Conservation (phyloP, 805 yeast species). For the Barnettozyma botsteinii region DNA sequence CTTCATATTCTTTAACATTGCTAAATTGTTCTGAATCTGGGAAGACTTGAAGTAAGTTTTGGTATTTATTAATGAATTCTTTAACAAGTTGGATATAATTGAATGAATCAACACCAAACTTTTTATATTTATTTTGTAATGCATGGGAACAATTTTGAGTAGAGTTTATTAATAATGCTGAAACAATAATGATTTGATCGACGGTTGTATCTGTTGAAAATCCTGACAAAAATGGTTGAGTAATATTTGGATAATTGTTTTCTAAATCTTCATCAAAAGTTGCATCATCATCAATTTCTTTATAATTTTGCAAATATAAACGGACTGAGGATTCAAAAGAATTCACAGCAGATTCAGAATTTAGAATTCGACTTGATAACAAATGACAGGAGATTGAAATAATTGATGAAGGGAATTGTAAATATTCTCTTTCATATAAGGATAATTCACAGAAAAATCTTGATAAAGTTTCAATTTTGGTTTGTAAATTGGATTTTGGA, state of each 20-base stretch:
- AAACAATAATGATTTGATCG: slow-evolving; percentile 14
- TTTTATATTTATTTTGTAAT: slow-evolving; percentile 19
- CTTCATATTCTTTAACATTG: slow-evolving; percentile 1
- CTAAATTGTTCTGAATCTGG: slow-evolving; percentile 9
- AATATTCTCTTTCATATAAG: slow-evolving; percentile 42
- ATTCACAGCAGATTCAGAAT: slow-evolving; percentile 22
- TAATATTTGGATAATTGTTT: slow-evolving; percentile 20
- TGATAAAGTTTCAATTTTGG: slow-evolving; percentile 27
- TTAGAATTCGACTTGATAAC: slow-evolving; percentile 45
- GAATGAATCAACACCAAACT: slow-evolving; percentile 3
- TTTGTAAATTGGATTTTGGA: slow-evolving; percentile 9
- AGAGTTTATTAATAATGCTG: slow-evolving; percentile 14
- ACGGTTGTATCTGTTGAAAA: slow-evolving; percentile 14
- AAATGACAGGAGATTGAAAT: slow-evolving; percentile 45
- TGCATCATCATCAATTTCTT: slow-evolving; percentile 21
- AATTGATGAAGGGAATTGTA: slow-evolving; percentile 40
- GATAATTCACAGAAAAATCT: slow-evolving; percentile 51
- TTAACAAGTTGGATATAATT: slow-evolving; percentile 4
- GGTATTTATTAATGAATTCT: slow-evolving; percentile 4
- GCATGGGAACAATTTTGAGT: slow-evolving; percentile 20
- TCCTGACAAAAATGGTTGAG: slow-evolving; percentile 23
- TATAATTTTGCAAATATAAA: slow-evolving; percentile 6
- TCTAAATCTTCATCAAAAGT: slow-evolving; percentile 24
- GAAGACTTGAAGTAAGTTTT: slow-evolving; percentile 3
- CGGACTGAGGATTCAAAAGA: slow-evolving; percentile 17